Conservation (phyloP, 2,329 filamentous ascomycete genomes). For the Xylariaceae sp. region DNA sequence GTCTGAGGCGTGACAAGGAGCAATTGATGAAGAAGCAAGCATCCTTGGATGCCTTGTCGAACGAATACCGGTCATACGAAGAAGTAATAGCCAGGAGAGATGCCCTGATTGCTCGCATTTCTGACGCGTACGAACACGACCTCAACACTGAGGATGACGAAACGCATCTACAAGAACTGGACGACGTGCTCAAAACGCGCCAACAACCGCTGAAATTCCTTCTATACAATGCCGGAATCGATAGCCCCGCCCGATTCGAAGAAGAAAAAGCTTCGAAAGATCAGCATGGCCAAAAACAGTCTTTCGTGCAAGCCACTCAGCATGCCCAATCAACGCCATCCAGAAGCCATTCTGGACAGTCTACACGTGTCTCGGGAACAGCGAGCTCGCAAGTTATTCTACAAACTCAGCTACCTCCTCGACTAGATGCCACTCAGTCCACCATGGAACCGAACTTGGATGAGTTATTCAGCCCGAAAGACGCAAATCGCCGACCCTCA, state of each 20-base stretch:
- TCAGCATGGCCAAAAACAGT: slow-evolving; percentile 23
- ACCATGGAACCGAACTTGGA: slow-evolving; percentile 5
- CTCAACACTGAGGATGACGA: slow-evolving; percentile 52
- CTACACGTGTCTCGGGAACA: slow-evolving; percentile 20
- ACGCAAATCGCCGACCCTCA: slow-evolving; percentile 9
- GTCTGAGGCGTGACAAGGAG: slow-evolving; percentile 49
- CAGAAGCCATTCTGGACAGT: slow-evolving; percentile 31
- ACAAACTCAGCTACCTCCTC: slow-evolving; percentile 45
- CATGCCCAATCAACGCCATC: slow-evolving; percentile 27
- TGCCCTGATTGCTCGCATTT: slow-evolving; percentile 43
- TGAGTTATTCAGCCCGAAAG: slow-evolving; percentile 15
- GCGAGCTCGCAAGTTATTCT: slow-evolving; percentile 44
- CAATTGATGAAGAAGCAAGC: slow-evolving; percentile 43
- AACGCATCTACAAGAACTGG: slow-evolving; percentile 44
- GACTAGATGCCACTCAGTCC: slow-evolving; percentile 13
- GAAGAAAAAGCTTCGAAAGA: slow-evolving; percentile 18
- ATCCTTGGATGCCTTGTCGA: slow-evolving; percentile 38
- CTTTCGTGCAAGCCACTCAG: slow-evolving; percentile 45
- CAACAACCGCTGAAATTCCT: slow-evolving; percentile 40
- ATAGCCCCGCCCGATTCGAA: slow-evolving; percentile 38
- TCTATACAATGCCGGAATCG: slow-evolving; percentile 44
- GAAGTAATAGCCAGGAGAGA: slow-evolving; percentile 42
- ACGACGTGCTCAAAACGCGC: slow-evolving; percentile 40
- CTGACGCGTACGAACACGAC: slow-evolving; percentile 47
- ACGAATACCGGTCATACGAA: slow-evolving; percentile 40